Base-by-base conservation (phyloP, 306 rosid species). In the Fragaria vesca region DNA sequence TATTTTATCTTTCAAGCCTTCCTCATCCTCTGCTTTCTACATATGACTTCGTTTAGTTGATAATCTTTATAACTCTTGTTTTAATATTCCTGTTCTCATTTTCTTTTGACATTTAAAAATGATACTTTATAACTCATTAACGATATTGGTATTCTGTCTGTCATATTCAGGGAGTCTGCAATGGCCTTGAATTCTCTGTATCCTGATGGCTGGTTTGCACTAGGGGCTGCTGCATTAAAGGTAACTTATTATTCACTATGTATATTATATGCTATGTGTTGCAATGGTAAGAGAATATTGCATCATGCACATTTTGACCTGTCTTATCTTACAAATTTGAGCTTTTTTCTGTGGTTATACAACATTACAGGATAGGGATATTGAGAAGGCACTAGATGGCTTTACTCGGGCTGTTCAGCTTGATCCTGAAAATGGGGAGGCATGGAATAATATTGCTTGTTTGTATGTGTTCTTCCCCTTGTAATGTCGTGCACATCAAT, bases 371-470 rank as follows among this genome's bases (percentile, higher is more conserved):
- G 97, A 97, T 28, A 90, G 88, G 80, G 97, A 95, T 88, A 74
- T 86, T 81, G 97, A 91, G 42, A 95, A 92, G 87, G 98, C 98
- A 76, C 76, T 95, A 78, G 98, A 95, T 91, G 97, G 89, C 5
- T 95, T 95, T 87, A 92, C 97, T 61, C 97, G 96, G 38, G 91
- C 98, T 45, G 96, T 95, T 87, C 97, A 95, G 83, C 98, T 95
- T 74, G 96, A 92, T 84, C 98, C 98, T 60, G 97, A 92, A 47
- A 95, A 95, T 47, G 98, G 98, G 85, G 98, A 95, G 90, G 97
- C 98, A 72, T 95, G 98, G 98, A 95, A 95, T 84, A 95, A 95
- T 80, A 88, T 95, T 76, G 98, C 98, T 88, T 92, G 98, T 83
- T 83, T 95, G 98, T 95, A 89, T 79, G 97, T 47, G 71, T 52